phyloP scores from a whole-genome alignment of 176 grass and related monocot genomes.

The Carex pumila region DNA sequence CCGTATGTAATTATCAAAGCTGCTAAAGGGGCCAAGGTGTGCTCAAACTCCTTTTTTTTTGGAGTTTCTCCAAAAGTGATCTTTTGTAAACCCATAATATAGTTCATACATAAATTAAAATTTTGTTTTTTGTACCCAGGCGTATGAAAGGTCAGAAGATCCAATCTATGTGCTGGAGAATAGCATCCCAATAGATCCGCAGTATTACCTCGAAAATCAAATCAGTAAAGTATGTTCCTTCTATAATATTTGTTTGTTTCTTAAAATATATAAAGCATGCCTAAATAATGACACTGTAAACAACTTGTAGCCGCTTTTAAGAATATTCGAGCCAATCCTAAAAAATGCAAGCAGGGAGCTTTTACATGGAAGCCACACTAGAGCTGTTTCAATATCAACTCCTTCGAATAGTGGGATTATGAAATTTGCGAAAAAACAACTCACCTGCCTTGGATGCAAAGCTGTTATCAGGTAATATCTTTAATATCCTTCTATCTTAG shows the following conservation, averaged over 20 bases:
- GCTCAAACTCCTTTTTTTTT: background rate
- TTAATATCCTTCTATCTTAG: background rate
- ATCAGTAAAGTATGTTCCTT: conserved; percentile 69
- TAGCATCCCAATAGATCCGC: conserved; percentile 95
- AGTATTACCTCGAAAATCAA: conserved; percentile 98
- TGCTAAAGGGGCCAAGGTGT: conserved; percentile 94
- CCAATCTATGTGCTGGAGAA: conserved; percentile 98
- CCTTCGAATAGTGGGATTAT: conserved; percentile 97
- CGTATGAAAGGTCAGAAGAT: conserved; percentile 98
- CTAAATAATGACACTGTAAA: background rate
- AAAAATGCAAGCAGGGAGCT: conserved; percentile 95
- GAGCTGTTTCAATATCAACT: conserved; percentile 90
- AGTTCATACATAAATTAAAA: conserved; percentile 16
- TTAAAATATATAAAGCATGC: background rate
- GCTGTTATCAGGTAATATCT: conserved; percentile 70
- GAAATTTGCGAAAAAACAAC: conserved; percentile 94
- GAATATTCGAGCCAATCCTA: conserved; percentile 97
- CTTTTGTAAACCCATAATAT: background rate
- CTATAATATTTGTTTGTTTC: background rate
- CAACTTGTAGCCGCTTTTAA: conserved; percentile 62
- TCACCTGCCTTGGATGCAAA: conserved; percentile 95
- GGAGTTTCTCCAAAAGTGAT: background rate
- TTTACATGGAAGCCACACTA: conserved; percentile 97
- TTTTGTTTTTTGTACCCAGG: conserved; percentile 46
- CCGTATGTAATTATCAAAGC: conserved; percentile 98